phyloP scores from a whole-genome alignment of 2,329 filamentous ascomycete species.

The Microsporum canis region DNA sequence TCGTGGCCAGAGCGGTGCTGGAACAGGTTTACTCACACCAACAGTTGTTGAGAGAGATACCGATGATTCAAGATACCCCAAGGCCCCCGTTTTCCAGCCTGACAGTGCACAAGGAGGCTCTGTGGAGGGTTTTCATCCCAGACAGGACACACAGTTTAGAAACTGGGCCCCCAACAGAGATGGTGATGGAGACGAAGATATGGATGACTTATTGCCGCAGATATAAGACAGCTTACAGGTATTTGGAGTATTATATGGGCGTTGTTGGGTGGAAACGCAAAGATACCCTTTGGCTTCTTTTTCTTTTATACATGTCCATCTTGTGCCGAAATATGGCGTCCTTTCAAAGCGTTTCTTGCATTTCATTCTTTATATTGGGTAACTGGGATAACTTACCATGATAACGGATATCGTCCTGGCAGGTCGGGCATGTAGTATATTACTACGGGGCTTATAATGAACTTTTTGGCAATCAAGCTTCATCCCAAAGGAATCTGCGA shows the following conservation, averaged over 20 bases:
- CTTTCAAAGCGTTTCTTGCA: not conserved
- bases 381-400: not conserved
- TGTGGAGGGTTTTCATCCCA: slow-evolving; percentile 33
- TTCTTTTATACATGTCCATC: not conserved
- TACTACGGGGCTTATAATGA: not conserved
- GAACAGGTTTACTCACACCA: not conserved
- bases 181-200: slow-evolving; percentile 1
- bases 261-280: not conserved
- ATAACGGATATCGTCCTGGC: not conserved
- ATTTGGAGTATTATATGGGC: not conserved
- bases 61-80: slow-evolving; percentile 12
- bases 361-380: not conserved
- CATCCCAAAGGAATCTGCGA: slow-evolving; percentile 74
- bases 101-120: slow-evolving; percentile 29
- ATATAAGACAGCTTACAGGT: not conserved
- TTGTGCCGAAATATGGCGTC: not conserved
- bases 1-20: slow-evolving; percentile 13
- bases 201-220: slow-evolving; percentile 1
- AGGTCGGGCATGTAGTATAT: not conserved
- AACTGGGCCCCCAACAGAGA: not conserved
- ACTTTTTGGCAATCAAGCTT: slow-evolving; percentile 81
- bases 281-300: not conserved
- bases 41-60: slow-evolving; percentile 6
- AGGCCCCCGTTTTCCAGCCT: slow-evolving; percentile 24
- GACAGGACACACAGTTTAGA: slow-evolving; percentile 11